phyloP scores from a whole-genome alignment of 805 yeast species.

The Crinitomyces ghanaensis region DNA sequence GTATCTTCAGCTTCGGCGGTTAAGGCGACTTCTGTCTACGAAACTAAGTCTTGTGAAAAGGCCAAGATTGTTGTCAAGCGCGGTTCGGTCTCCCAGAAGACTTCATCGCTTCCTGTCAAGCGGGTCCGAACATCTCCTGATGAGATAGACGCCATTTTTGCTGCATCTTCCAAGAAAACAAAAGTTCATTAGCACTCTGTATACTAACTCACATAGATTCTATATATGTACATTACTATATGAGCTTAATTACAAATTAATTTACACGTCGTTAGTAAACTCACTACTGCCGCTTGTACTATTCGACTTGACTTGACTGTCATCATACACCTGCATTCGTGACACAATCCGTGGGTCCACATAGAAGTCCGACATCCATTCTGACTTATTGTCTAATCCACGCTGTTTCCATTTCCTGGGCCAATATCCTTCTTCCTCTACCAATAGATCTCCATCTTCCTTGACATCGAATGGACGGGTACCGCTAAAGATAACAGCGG shows the following conservation, averaged over 20 bases:
- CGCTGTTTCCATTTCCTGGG: slow-evolving; percentile 69
- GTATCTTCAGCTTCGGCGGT: too few relatives aligned
- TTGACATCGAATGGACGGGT: slow-evolving; percentile 40
- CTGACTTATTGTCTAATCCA: slow-evolving; percentile 66
- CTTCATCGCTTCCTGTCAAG: too few relatives aligned
- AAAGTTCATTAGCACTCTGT: too few relatives aligned
- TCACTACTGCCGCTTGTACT: too few relatives aligned
- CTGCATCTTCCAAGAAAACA: too few relatives aligned
- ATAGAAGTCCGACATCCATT: slow-evolving; percentile 72
- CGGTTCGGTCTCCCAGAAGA: too few relatives aligned
- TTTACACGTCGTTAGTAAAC: too few relatives aligned
- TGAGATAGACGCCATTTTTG: slow-evolving; percentile 22
- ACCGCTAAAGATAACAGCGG: slow-evolving; percentile 41
- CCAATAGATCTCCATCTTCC: slow-evolving; percentile 33
- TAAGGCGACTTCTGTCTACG: slow-evolving; percentile 1
- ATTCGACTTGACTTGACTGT: too few relatives aligned
- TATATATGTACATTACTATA: too few relatives aligned
- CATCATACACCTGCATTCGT: slow-evolving; percentile 32
- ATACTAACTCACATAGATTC: too few relatives aligned
- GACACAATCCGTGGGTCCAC: slow-evolving; percentile 57
- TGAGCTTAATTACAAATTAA: too few relatives aligned
- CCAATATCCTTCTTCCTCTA: slow-evolving; percentile 76
- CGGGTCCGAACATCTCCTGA: too few relatives aligned
- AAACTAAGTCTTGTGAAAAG: background rate
- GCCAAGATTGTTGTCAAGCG: slow-evolving; percentile 4